Evolutionary conservation across 2,329 filamentous ascomycete species (phyloP), one percentile per base, ranked within the genome.

Genomic region (Calonectria ilicicola): DNA sequence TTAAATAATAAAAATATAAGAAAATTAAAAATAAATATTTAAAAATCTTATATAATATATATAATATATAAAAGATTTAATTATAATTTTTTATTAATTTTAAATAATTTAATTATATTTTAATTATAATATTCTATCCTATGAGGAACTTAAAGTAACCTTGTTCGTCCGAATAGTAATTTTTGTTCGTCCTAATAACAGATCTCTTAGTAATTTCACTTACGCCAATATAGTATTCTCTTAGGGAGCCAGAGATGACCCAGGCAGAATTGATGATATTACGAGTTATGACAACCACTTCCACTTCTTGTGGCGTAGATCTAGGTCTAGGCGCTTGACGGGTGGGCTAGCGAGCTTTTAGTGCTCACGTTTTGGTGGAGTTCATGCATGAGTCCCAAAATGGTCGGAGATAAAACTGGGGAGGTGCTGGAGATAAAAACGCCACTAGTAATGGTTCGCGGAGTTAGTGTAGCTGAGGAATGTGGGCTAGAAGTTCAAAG

Each of bases 371-470:
- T 2, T 26, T 12, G 12, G 58, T 63, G 58, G 58, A 46, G 58
- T 46, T 63, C 38, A 63, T 46, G 58, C 58, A 63, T 15, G 23
- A n/a, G 23, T 46, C 58, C 58, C 10, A 32, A 46, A 63, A 46
- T 46, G 58, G 58, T 17, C 58, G 58, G 58, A 63, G 58, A 63
- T 63, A 63, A 63, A 44, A 46, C 12, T 63, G 58, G 58, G 38
- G 38, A 32, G 58, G 17, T 17, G 19, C 17, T 63, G 58, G 58
- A 63, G 58, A 46, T 63, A 63, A 63, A 62, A 63, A 40, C 5
- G 8, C 26, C 23, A 32, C 23, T 23, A 46, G 15, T 19, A 44
- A 63, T n/a, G 5, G 21, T 15, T 44, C 23, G 4, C 58, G 58
- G 58, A 63, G 58, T 63, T 63, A 63, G 40, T 29, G 38, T 42